These are phyloP conservation scores for Stenogyne calaminthoides DNA, from an alignment of 305 asterid species.

Conservation along the genomic window DNA sequence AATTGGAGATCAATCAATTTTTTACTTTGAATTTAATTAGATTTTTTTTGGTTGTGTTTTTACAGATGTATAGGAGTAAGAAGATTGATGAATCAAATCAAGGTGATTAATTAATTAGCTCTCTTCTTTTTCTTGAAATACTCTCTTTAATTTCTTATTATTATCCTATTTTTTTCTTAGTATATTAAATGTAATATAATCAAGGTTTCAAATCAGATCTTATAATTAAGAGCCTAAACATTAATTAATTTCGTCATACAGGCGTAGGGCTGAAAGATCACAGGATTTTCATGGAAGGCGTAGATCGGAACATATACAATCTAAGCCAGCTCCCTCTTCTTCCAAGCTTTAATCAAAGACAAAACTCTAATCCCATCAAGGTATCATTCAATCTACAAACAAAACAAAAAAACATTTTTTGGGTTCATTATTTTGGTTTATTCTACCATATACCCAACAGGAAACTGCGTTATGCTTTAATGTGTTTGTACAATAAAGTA, in stretches of 20 bases:
- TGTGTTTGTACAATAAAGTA: too few species aligned
- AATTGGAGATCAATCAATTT: neutral
- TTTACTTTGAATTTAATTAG: neutral
- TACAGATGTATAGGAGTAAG: slow-evolving; percentile 86
- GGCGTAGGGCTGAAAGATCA: slow-evolving; percentile 45
- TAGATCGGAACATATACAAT: slow-evolving; percentile 63
- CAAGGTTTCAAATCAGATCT: too few species aligned
- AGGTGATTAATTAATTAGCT: slow-evolving; percentile 36
- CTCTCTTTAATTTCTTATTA: neutral
- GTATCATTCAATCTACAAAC: slow-evolving; percentile 31
- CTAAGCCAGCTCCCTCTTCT: slow-evolving; percentile 66
- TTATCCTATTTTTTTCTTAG: neutral
- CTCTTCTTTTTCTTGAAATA: neutral
- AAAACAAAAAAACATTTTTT: neutral
- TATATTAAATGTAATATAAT: neutral
- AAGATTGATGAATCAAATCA: slow-evolving; percentile 61
- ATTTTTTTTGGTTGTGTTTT: slow-evolving; percentile 21
- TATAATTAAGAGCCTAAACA: neutral
- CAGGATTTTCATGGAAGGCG: slow-evolving; percentile 54
- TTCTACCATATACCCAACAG: too few species aligned
- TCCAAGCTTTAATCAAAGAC: slow-evolving; percentile 52
- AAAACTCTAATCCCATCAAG: slow-evolving; percentile 42
- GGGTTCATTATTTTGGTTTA: slow-evolving; percentile 24
- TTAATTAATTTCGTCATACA: neutral
- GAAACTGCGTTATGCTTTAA: too few species aligned